A percentile compares a stretch with the other conserved stretches of the same genome.
phyloP scores from a whole-genome alignment of 345 rosid species.

The Pistacia atlantica region DNA sequence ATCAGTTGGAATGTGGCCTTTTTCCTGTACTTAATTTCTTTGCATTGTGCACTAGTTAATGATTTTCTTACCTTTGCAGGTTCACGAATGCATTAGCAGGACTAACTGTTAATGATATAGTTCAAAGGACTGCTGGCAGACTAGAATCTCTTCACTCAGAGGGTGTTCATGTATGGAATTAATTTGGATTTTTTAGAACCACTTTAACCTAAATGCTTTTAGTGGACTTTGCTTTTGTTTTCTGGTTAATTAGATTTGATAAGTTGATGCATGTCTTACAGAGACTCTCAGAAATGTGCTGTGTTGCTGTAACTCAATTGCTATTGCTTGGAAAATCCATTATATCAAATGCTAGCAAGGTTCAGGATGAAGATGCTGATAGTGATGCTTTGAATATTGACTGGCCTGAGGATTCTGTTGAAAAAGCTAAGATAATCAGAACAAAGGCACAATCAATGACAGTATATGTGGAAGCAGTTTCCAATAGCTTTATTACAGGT shows the following conservation, averaged over 20 bases:
- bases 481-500: constrained; percentile 91
- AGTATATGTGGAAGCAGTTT: constrained; percentile 72
- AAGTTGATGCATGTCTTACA: constrained; percentile 42
- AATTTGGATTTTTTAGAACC: constrained; percentile 12
- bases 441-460: constrained; percentile 70
- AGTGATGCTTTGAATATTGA: constrained; percentile 51
- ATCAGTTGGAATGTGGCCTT: not conserved
- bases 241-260: not conserved
- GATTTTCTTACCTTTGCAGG: constrained; percentile 46
- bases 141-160: constrained; percentile 94
- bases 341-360: constrained; percentile 67
- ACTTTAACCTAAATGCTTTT: not conserved
- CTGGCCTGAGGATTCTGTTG: constrained; percentile 93
- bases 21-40: not conserved
- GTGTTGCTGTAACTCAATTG: constrained; percentile 82
- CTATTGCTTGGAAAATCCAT: constrained; percentile 78
- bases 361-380: constrained; percentile 63
- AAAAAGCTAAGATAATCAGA: constrained; percentile 81
- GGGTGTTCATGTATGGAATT: constrained; percentile 85
- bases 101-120: constrained; percentile 58
- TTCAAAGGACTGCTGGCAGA: constrained; percentile 84
- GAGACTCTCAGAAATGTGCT: constrained; percentile 95
- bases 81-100: constrained; percentile 78
- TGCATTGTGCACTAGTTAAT: not conserved
- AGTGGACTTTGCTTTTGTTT: not conserved